A percentile compares a stretch with the other conserved stretches of the same genome.
Conservation (phyloP, 2,329 filamentous ascomycete species). For the Colletotrichum viniferum region DNA sequence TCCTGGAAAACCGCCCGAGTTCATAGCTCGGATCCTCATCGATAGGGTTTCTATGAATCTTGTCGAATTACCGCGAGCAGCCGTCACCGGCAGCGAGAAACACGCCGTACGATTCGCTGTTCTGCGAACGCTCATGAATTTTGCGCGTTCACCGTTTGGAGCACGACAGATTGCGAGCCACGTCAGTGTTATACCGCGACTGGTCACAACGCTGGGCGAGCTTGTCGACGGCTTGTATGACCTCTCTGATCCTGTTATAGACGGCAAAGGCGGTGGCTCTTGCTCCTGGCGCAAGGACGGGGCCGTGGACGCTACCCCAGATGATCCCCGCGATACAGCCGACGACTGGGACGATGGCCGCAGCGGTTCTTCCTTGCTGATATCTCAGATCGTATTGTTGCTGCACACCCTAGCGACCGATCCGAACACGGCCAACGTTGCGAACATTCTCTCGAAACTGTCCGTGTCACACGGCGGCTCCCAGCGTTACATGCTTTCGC, state of each 20-base stretch:
- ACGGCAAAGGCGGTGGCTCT: neutral
- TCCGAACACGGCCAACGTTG: slow-evolving; percentile 45
- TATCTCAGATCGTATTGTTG: slow-evolving; percentile 52
- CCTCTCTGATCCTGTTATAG: slow-evolving; percentile 12
- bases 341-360: slow-evolving; percentile 12
- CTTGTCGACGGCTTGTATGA: slow-evolving; percentile 80
- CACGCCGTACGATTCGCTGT: slow-evolving; percentile 50
- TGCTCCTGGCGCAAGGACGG: neutral
- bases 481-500: slow-evolving; percentile 80
- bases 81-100: slow-evolving; percentile 41
- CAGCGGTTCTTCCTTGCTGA: slow-evolving; percentile 45
- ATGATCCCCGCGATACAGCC: neutral
- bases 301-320: slow-evolving; percentile 11
- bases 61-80: slow-evolving; percentile 56
- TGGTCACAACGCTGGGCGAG: slow-evolving; percentile 67
- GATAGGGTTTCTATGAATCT: slow-evolving; percentile 68
- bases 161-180: slow-evolving; percentile 70
- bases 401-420: slow-evolving; percentile 59
- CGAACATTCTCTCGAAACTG: slow-evolving; percentile 74
- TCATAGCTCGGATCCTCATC: slow-evolving; percentile 55
- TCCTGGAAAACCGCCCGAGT: slow-evolving; percentile 44
- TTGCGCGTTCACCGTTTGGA: slow-evolving; percentile 67
- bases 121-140: slow-evolving; percentile 60
- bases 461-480: slow-evolving; percentile 71
- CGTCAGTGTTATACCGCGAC: slow-evolving; percentile 71